These are phyloP conservation scores for Gypsophila paniculata DNA, from an alignment of 179 eudicot genomes.

Conservation along the genomic window DNA sequence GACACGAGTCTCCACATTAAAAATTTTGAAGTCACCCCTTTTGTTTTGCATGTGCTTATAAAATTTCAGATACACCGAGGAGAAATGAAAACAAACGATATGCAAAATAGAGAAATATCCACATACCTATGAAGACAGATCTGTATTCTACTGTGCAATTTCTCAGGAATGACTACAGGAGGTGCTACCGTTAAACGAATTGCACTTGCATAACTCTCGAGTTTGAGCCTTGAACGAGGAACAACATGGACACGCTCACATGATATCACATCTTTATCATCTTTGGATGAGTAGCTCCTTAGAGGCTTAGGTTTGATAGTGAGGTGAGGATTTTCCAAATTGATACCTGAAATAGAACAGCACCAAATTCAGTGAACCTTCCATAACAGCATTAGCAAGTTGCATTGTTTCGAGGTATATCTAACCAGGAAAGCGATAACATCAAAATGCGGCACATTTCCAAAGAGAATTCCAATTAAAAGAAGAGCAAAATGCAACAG, in stretches of 20 bases:
- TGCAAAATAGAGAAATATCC: neutral
- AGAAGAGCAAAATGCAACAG: neutral
- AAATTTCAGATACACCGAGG: neutral
- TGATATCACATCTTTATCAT: conserved; percentile 44
- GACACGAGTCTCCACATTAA: conserved; percentile 8
- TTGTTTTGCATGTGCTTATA: neutral
- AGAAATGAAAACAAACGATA: neutral
- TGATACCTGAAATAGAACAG: conserved; percentile 48
- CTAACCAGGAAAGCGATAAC: neutral
- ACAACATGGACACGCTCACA: conserved; percentile 64
- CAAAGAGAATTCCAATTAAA: neutral
- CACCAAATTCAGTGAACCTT: neutral
- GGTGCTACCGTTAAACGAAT: conserved; percentile 61
- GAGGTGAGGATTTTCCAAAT: conserved; percentile 50
- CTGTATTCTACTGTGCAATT: conserved; percentile 57
- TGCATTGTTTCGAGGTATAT: neutral
- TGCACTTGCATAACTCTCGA: conserved; percentile 65
- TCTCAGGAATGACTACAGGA: conserved; percentile 75
- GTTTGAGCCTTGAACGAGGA: conserved; percentile 62
- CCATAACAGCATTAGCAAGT: neutral
- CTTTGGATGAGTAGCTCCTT: conserved; percentile 34
- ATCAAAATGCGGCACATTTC: no score
- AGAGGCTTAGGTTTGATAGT: conserved; percentile 48
- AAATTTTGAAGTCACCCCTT: neutral
- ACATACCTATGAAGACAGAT: conserved; percentile 81